Evolutionary conservation across 176 grass and related monocot genomes (phyloP).

Genomic region (Aegilops speltoides): DNA sequence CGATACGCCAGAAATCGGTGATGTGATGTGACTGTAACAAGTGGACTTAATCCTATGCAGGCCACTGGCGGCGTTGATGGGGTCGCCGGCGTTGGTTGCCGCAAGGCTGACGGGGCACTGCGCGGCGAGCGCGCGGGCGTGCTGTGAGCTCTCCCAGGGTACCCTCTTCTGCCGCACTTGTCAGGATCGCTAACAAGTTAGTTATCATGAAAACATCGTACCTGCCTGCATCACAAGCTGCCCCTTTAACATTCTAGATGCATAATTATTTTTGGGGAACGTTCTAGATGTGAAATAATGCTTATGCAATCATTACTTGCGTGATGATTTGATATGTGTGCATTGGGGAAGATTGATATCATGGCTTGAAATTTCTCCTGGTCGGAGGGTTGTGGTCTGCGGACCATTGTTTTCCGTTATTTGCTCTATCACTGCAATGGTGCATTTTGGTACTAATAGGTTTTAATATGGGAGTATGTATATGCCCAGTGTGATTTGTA

Average conservation of each 20-base stretch:
- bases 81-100: conserved; percentile 33
- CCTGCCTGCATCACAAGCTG: neutral
- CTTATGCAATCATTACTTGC: neutral
- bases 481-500: neutral
- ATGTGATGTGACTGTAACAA: neutral
- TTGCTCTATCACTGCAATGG: neutral
- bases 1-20: neutral
- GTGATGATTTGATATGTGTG: neutral
- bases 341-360: neutral
- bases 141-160: conserved; percentile 96
- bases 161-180: conserved; percentile 93
- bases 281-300: neutral
- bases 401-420: neutral
- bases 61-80: conserved; percentile 59
- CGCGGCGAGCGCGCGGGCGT: conserved; percentile 62
- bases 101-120: conserved; percentile 67
- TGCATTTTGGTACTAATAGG: neutral
- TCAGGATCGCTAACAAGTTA: conserved; percentile 96
- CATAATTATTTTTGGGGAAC: neutral
- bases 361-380: neutral
- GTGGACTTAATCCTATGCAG: conserved; percentile 29
- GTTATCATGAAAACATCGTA: conserved; percentile 25
- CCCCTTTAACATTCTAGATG: neutral
- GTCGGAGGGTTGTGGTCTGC: neutral
- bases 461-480: neutral